Evolutionary conservation across 1,284 basidiomycete species (phyloP).

Genomic region (Marasmius sp.): DNA sequence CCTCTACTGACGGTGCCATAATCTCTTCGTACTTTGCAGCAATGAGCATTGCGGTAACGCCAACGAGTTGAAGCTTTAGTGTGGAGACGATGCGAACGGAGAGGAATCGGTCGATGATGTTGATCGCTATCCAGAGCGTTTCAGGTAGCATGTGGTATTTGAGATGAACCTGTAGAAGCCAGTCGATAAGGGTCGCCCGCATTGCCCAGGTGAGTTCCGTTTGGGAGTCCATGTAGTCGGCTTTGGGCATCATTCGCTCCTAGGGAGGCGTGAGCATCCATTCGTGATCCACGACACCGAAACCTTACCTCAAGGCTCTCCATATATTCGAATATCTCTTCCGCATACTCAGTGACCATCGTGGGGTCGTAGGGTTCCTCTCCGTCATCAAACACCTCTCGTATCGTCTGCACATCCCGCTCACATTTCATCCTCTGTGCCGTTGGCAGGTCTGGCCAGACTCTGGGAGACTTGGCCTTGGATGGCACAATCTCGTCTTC

Average conservation of each 20-base stretch:
- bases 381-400: conserved; percentile 74
- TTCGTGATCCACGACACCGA: conserved; percentile 1
- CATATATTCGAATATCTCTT: conserved; percentile 99
- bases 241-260: conserved; percentile 88
- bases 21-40: conserved; percentile 99
- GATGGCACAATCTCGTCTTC: conserved; percentile 34
- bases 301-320: conserved; percentile 76
- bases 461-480: conserved; percentile 41
- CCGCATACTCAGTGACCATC: conserved; percentile 98
- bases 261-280: conserved; percentile 30
- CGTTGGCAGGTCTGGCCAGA: conserved; percentile 73
- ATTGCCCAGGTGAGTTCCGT: conserved; percentile 95
- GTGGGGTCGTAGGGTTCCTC: conserved; percentile 89
- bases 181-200: conserved; percentile 96
- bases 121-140: conserved; percentile 97
- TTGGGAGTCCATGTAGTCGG: conserved; percentile 94
- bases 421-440: conserved; percentile 55
- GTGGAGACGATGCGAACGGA: conserved; percentile 90
- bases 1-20: conserved; percentile 89
- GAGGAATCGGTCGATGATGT: conserved; percentile 97
- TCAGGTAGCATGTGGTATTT: conserved; percentile 98
- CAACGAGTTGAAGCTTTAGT: conserved; percentile 96
- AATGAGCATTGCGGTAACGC: conserved; percentile 96
- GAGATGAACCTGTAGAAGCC: conserved; percentile 96
- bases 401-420: conserved; percentile 66